Percentiles rank a stretch among this genome's conserved stretches.
Conservation (phyloP, 1,284 basidiomycete species). For the Apiotrichum mycotoxinovorans region DNA sequence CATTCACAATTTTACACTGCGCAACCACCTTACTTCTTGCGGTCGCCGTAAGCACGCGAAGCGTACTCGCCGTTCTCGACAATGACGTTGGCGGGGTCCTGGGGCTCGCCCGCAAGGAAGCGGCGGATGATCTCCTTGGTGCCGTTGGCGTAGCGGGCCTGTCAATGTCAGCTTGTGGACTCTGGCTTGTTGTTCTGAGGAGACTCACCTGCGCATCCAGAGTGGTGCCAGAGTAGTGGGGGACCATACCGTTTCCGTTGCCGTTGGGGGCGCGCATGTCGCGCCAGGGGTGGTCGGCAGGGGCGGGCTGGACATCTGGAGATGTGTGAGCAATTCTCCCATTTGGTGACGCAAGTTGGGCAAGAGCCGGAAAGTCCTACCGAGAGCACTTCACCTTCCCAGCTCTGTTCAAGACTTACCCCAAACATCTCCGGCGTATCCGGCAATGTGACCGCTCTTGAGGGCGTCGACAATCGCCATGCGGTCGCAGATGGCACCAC, state of each 20-base stretch:
- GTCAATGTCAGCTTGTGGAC: too few relatives aligned
- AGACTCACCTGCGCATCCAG: conserved; percentile 92
- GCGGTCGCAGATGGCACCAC: conserved; percentile 86
- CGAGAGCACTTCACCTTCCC: too few relatives aligned
- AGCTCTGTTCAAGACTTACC: conserved; percentile 20
- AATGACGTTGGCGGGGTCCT: conserved; percentile 78
- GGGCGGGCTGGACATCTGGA: conserved; percentile 74
- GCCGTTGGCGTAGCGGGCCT: conserved; percentile 78
- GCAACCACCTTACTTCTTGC: conserved; percentile 11
- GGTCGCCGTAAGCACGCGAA: conserved; percentile 18
- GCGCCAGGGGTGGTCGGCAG: conserved; percentile 81
- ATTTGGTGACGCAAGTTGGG: too few relatives aligned
- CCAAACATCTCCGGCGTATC: conserved; percentile 69
- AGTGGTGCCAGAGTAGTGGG: conserved; percentile 80
- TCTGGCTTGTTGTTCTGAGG: too few relatives aligned
- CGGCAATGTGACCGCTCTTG: conserved; percentile 69
- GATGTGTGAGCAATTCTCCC: background rate
- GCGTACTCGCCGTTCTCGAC: conserved; percentile 56
- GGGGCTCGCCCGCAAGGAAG: conserved; percentile 65
- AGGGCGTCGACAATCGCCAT: conserved; percentile 75
- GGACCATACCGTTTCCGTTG: conserved; percentile 54
- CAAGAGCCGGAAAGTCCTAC: too few relatives aligned
- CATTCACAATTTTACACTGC: background rate
- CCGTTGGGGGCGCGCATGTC: conserved; percentile 76
- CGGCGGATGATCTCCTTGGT: conserved; percentile 74